Evolutionary conservation across 2,329 filamentous ascomycete genomes (phyloP).

Genomic region (Arthrobotrys megalospora): DNA sequence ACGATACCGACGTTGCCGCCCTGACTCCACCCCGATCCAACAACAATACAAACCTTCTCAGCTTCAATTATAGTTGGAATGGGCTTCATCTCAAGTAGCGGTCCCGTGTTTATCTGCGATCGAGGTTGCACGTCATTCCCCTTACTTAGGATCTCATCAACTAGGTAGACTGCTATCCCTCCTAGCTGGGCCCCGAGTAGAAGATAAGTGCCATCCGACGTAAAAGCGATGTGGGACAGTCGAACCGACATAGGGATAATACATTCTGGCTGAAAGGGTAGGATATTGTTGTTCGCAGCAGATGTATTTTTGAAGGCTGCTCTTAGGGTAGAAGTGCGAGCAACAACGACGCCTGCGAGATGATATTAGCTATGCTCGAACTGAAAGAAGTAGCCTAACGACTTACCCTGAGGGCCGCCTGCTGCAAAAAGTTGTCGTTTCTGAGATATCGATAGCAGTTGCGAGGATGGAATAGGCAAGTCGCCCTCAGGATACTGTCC

Average conservation of each 20-base stretch:
- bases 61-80: conserved; percentile 83
- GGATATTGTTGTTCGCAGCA: conserved; percentile 69
- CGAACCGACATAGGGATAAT: conserved; percentile 80
- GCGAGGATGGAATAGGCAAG: conserved; percentile 82
- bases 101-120: conserved; percentile 83
- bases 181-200: conserved; percentile 85
- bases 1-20: conserved; percentile 48
- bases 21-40: conserved; percentile 74
- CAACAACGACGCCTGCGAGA: conserved; percentile 75
- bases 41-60: conserved; percentile 84
- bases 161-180: conserved; percentile 86
- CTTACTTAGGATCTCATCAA: conserved; percentile 74
- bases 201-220: conserved; percentile 87
- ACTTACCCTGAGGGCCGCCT: conserved; percentile 78
- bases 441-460: conserved; percentile 86
- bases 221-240: conserved; percentile 91
- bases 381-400: not conserved
- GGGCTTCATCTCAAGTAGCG: conserved; percentile 81
- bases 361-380: conserved; percentile 6
- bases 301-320: conserved; percentile 75
- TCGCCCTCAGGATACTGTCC: conserved; percentile 77
- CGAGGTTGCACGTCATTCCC: conserved; percentile 77
- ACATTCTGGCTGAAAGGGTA: conserved; percentile 82
- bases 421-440: conserved; percentile 86
- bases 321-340: conserved; percentile 82